phyloP scores from a whole-genome alignment of 208 protist genomes.

The Leishmania amazonensis region DNA sequence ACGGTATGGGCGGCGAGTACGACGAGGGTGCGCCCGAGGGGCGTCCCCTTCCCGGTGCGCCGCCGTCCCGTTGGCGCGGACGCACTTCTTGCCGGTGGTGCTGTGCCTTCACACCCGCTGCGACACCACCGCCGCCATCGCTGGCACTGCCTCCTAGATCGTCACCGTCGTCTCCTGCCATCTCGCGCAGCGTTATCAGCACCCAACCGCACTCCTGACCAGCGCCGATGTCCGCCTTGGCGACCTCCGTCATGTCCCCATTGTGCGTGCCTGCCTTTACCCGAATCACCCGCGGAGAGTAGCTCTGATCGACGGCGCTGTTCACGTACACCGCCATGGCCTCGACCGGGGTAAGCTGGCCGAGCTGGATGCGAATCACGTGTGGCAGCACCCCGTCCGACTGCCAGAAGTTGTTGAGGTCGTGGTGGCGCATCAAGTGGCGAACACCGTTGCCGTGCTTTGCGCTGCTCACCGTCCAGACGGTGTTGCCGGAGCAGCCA shows the following conservation, averaged over 20 bases:
- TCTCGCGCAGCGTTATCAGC: slow-evolving; percentile 36
- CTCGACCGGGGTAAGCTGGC: slow-evolving; percentile 49
- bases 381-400: slow-evolving; percentile 89
- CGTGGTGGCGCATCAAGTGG: slow-evolving; percentile 52
- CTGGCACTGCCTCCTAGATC: neutral
- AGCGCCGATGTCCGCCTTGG: slow-evolving; percentile 37
- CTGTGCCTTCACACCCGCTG: neutral
- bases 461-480: slow-evolving; percentile 87
- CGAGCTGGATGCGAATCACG: slow-evolving; percentile 67
- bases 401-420: slow-evolving; percentile 85
- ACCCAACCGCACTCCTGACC: slow-evolving; percentile 67
- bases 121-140: neutral
- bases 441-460: slow-evolving; percentile 90
- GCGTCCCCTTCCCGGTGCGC: neutral
- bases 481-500: slow-evolving; percentile 35
- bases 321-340: slow-evolving; percentile 71
- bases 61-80: neutral
- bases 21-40: neutral
- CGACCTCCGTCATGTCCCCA: slow-evolving; percentile 73
- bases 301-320: slow-evolving; percentile 82
- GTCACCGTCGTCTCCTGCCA: slow-evolving; percentile 12
- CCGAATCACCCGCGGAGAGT: slow-evolving; percentile 75
- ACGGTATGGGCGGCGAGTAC: neutral
- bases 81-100: neutral
- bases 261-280: slow-evolving; percentile 69